phyloP scores from a whole-genome alignment of 2,329 filamentous ascomycete species.

The Ceratocystis eucalypticola region DNA sequence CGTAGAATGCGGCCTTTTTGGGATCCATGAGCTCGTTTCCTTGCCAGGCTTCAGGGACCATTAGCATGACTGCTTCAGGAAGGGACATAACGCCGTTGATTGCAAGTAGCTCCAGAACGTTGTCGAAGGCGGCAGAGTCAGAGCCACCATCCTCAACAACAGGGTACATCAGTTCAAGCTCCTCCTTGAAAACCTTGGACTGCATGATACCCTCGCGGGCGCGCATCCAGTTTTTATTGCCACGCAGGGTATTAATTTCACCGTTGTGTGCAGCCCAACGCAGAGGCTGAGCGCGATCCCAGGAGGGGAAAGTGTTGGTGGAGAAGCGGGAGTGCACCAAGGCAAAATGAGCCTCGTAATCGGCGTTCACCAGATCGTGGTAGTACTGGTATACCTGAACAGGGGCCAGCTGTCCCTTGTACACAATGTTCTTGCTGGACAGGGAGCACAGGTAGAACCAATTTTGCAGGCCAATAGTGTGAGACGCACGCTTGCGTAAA shows the following conservation, averaged over 20 bases:
- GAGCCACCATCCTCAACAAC: slow-evolving; percentile 95
- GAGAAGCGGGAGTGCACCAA: slow-evolving; percentile 95
- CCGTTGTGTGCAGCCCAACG: slow-evolving; percentile 97
- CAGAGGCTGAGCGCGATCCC: slow-evolving; percentile 92
- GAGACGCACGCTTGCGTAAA: slow-evolving; percentile 84
- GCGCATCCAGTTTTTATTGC: slow-evolving; percentile 99
- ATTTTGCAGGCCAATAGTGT: slow-evolving; percentile 88
- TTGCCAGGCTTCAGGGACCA: slow-evolving; percentile 97
- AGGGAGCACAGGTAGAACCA: slow-evolving; percentile 98
- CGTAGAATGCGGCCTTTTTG: slow-evolving; percentile 92
- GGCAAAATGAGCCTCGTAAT: slow-evolving; percentile 94
- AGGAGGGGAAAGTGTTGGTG: slow-evolving; percentile 95
- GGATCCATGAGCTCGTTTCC: slow-evolving; percentile 85
- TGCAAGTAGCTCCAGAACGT: slow-evolving; percentile 81
- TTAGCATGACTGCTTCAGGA: slow-evolving; percentile 93
- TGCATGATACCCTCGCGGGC: slow-evolving; percentile 90
- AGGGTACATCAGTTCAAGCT: slow-evolving; percentile 80
- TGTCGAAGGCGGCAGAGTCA: slow-evolving; percentile 93
- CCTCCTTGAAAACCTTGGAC: slow-evolving; percentile 82
- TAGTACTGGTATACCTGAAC: slow-evolving; percentile 97
- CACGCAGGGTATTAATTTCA: slow-evolving; percentile 93
- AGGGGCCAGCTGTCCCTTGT: slow-evolving; percentile 91
- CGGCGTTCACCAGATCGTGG: slow-evolving; percentile 89
- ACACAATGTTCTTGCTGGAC: slow-evolving; percentile 96
- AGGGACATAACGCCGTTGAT: slow-evolving; percentile 94